phyloP scores from a whole-genome alignment of 257 asterid genomes.

The Ophiorrhiza pumila region DNA sequence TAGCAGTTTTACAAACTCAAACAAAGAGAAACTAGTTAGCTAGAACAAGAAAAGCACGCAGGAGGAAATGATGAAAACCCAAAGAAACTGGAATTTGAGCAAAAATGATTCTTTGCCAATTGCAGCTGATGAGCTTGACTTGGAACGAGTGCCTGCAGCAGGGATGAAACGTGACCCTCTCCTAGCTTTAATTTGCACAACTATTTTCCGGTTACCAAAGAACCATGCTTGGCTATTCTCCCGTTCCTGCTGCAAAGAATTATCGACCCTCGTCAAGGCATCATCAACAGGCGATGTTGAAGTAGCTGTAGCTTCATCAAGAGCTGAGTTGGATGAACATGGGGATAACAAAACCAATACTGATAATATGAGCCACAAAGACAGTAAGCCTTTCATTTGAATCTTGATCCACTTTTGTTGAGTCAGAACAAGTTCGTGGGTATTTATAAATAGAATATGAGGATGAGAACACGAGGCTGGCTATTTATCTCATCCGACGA shows the following conservation, averaged over 20 bases:
- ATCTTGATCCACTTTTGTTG: too few relatives aligned
- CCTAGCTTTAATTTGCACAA: constrained; percentile 1
- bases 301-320: background rate
- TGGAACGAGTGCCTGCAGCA: background rate
- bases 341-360: background rate
- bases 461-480: too few relatives aligned
- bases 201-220: background rate
- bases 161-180: background rate
- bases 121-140: constrained; percentile 10
- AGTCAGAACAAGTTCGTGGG: too few relatives aligned
- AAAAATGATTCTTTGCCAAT: constrained; percentile 11
- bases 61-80: background rate
- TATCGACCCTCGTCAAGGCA: background rate
- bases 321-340: background rate
- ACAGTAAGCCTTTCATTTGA: background rate
- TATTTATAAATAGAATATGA: too few relatives aligned
- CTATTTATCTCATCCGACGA: too few relatives aligned
- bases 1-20: too few relatives aligned
- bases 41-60: constrained; percentile 13
- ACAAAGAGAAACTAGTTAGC: background rate
- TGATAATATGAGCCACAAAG: background rate
- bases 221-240: background rate
- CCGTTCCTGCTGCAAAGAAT: background rate
- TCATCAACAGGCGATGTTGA: background rate
- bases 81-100: constrained; percentile 10